phyloP scores from a whole-genome alignment of 305 asterid species.

The Fraxinus platypoda region DNA sequence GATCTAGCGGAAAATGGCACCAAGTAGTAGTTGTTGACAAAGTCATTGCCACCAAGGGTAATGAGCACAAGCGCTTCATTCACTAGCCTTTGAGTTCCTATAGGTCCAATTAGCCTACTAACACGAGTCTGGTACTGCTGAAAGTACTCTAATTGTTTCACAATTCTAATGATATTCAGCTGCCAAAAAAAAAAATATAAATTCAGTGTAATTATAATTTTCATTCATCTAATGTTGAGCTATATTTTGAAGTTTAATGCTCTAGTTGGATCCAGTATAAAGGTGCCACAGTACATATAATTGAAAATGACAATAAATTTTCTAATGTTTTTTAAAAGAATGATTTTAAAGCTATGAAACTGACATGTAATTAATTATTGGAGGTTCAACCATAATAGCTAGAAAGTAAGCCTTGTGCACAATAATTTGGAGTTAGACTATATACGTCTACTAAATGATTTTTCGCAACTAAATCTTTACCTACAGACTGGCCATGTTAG shows the following conservation, averaged over 20 bases:
- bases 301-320: not conserved
- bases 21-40: constrained; percentile 71
- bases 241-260: not conserved
- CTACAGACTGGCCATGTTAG: not conserved
- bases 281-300: not conserved
- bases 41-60: constrained; percentile 74
- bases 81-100: constrained; percentile 41
- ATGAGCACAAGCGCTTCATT: constrained; percentile 67
- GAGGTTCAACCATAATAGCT: not conserved
- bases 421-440: not conserved
- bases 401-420: not conserved
- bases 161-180: constrained; percentile 66
- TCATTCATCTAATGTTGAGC: not conserved
- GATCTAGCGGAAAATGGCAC: constrained; percentile 70
- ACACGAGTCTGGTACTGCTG: constrained; percentile 62
- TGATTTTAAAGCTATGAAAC: constrained; percentile 3
- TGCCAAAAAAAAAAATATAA: constrained; percentile 13
- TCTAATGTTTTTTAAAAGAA: not conserved
- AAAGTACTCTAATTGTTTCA: constrained; percentile 60
- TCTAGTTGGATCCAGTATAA: not conserved
- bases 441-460: not conserved
- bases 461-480: not conserved
- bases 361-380: not conserved
- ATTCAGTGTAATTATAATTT: not conserved
- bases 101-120: constrained; percentile 42